Base-by-base conservation (phyloP, 495 filamentous ascomycete genomes). In the Glonium stellatum region DNA sequence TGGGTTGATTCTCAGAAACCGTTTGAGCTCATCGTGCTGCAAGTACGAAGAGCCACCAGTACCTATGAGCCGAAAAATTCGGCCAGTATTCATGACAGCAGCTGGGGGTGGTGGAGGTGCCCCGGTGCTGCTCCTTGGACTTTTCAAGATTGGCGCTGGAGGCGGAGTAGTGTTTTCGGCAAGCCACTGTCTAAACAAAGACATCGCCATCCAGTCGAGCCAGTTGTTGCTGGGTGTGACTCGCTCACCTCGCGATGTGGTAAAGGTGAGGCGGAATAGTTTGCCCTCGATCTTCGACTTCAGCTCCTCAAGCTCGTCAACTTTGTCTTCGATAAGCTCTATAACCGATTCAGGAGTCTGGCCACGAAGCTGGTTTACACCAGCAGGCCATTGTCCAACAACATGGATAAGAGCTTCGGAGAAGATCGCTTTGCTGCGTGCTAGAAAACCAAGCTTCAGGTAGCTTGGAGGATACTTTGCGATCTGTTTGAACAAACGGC, bases 391-490 rank as follows among this genome's bases (percentile, higher is more conserved):
- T 64, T 92, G 88, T 6, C 91, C 91, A 5, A 96, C 90, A 0
- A 96, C 90, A 64, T 96, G 91, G 52, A 95, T 86, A 21, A 96
- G 74, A 0, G 90, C 89, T 73, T 96, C 91, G 51, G 87, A 82
- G 70, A 95, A 96, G 61, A 96, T 95, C 55, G 89, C 84, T 62
- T 88, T 87, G 58, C 83, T 88, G 42, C 89, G 83, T 5, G 90
- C 86, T 19, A 95, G 76, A 66, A 91, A 95, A 21, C 90, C 91
- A 4, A 97, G 80, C 49, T 91, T 91, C 12, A 97, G 82, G 68
- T 97, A 97, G 67, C 82, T 87, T 15, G 92, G 87, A 18, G 91
- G 91, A 69, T 96, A 96, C 71, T 95, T 95, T 39, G 90, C 89
- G 58, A 96, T 93, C 67, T 96, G 90, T 69, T 92, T 92, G 84